Conservation (phyloP, 257 asterid genomes). For the Gentiana macrophylla region DNA sequence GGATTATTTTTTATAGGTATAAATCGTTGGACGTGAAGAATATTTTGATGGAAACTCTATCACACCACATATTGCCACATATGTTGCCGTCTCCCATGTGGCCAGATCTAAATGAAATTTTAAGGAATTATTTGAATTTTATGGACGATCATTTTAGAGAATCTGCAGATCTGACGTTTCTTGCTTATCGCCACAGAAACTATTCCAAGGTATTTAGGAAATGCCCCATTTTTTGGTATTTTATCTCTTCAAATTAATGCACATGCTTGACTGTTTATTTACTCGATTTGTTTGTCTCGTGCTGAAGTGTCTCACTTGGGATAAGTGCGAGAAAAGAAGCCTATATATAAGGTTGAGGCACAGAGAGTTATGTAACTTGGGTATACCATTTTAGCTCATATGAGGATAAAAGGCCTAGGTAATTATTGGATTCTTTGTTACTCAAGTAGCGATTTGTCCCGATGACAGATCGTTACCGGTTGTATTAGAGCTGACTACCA, state of each 20-base stretch:
- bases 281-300: background rate
- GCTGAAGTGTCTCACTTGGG: too few relatives aligned
- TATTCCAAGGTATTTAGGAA: constrained; percentile 67
- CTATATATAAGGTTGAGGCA: too few relatives aligned
- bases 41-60: constrained; percentile 81
- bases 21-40: constrained; percentile 93
- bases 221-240: too few relatives aligned
- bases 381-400: too few relatives aligned
- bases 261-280: background rate
- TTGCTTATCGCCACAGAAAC: constrained; percentile 89
- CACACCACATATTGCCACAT: constrained; percentile 90
- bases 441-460: too few relatives aligned
- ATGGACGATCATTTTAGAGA: constrained; percentile 93
- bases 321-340: too few relatives aligned
- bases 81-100: constrained; percentile 84
- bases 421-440: too few relatives aligned
- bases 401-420: too few relatives aligned
- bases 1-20: constrained; percentile 44
- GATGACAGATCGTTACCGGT: too few relatives aligned
- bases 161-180: constrained; percentile 95
- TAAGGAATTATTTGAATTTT: constrained; percentile 65
- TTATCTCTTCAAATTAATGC: too few relatives aligned
- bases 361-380: too few relatives aligned
- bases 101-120: constrained; percentile 53
- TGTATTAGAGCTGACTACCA: too few relatives aligned